Base-by-base conservation (phyloP, 78 protist species). In the Polysphondylium violaceum region DNA sequence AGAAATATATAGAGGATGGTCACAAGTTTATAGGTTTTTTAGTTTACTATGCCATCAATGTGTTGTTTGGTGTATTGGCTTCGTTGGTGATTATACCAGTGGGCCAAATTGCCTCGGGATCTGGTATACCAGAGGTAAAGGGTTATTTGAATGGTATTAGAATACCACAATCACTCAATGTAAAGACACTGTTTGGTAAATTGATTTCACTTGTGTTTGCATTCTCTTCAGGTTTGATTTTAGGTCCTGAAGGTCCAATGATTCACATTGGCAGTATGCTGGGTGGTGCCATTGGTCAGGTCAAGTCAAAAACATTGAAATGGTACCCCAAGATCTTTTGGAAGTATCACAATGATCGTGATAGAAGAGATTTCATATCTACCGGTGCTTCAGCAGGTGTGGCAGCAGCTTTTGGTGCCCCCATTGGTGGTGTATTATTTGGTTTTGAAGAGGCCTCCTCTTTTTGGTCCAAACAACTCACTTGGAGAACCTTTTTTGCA, bases 361-460 rank as follows among this genome's bases (percentile, higher is more conserved):
- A 94, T 29, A 91, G 95, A 72, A 83, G 97, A 19, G 97, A 89
- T n/a, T 97, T 96, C 21, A 96, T 97, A 21, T 61, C 96, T 0
- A 71, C 90, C 0, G 99, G 99, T 25, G 98, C 99, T 0, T 98
- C 99, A 0, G 98, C 98, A 2, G 99, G 99, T 78, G 98, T 98
- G 14, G 90, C 98, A 0, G 98, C 99, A 2, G 98, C 99, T 8
- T 98, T 98, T 51, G 97, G 98, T 33, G 97, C 99, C 0, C 98
- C 99, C 0, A 93, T 97, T 74, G 99, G 98, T 12, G 98, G 99
- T 58, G 95, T 94, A 0, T 63, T 83, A 14, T 83, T 83, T 71
- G 73, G 96, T 3, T 73, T 97, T 16, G 99, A 98, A 68, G 99
- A 98, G 60, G 97, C 71, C 1, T 31, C 94, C 11, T 87, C 96